Evolutionary conservation across 1,284 basidiomycete species (phyloP), one percentile per base, ranked within the genome.

Genomic region (Ceratobasidium sp.): DNA sequence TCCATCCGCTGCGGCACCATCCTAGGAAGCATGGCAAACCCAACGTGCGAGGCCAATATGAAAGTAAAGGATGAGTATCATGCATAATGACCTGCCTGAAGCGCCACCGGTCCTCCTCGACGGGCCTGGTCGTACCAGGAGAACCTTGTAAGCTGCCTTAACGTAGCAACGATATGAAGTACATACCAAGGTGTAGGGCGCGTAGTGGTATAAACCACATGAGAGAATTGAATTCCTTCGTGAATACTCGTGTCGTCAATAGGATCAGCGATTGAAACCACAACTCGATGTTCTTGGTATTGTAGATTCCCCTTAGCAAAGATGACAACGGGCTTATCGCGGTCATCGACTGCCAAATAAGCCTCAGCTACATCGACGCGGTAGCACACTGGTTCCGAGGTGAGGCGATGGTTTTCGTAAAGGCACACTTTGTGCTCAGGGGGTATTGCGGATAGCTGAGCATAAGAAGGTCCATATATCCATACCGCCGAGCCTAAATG

Each of bases 61-160:
- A 63, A 44, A 63, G 44, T 15, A 63, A n/a, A 7, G 60, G 60
- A 47, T 63, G 60, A 15, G 60, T 63, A 45, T 63, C 60, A 29
- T 63, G 60, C 60, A 63, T 63, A 19, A 63, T 29, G 7, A 63
- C 44, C 19, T 24, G 41, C 19, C 41, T 47, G 44, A 44, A 63
- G 6, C 60, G 17, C 60, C 60, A 63, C 1, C 11, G 41, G 24
- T 63, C 60, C 44, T 63, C 60, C 14, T 60, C 57, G 8, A 60
- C 57, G 31, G 57, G 57, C 57, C 57, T 60, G 19, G 6, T 11
- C 15, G n/a, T n/a, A 51, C 15, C 2, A 50, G 4, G 22, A 33
- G 9, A 31, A 11, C 33, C 6, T 19, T 47, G 47, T 31, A 27
- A 50, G 63, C n/a, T 19, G 31, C 15, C 14, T n/a, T 60, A 4